Evolutionary conservation across 176 grass and related monocot genomes (phyloP).

Genomic region (Ensete ventricosum): DNA sequence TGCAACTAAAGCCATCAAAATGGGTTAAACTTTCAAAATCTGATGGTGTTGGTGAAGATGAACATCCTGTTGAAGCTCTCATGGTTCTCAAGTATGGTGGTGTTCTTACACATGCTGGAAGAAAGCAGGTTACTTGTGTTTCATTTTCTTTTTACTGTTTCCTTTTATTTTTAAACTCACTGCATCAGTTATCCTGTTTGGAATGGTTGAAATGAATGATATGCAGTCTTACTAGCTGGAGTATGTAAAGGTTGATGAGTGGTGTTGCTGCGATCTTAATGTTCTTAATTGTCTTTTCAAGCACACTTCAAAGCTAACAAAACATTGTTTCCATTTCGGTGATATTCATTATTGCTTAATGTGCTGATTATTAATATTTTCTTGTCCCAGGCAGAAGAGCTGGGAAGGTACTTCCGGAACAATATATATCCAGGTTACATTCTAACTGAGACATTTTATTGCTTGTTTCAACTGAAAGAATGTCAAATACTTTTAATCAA

Average conservation of each 20-base stretch:
- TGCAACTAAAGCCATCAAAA: conserved; percentile 79
- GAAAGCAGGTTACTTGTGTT: conserved; percentile 66
- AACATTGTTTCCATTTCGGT: not conserved
- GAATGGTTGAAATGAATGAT: not conserved
- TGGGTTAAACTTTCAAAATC: conserved; percentile 49
- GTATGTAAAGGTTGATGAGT: not conserved
- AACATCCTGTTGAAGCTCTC: conserved; percentile 70
- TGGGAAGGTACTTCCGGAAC: conserved; percentile 94
- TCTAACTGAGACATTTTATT: not conserved
- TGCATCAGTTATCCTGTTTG: not conserved
- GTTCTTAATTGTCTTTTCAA: not conserved
- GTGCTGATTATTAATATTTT: not conserved
- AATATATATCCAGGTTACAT: conserved; percentile 92
- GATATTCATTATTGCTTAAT: not conserved
- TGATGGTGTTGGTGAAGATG: conserved; percentile 60
- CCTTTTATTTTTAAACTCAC: not conserved
- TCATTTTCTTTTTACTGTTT: conserved; percentile 7
- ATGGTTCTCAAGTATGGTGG: conserved; percentile 97
- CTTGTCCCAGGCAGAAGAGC: conserved; percentile 63
- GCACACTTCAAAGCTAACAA: not conserved
- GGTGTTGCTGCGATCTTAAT: not conserved
- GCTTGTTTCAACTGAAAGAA: no score
- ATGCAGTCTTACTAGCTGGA: not conserved
- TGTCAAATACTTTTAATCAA: no score
- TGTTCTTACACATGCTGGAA: conserved; percentile 95